Conservation (phyloP, 345 rosid genomes). For the Balakata baccata region DNA sequence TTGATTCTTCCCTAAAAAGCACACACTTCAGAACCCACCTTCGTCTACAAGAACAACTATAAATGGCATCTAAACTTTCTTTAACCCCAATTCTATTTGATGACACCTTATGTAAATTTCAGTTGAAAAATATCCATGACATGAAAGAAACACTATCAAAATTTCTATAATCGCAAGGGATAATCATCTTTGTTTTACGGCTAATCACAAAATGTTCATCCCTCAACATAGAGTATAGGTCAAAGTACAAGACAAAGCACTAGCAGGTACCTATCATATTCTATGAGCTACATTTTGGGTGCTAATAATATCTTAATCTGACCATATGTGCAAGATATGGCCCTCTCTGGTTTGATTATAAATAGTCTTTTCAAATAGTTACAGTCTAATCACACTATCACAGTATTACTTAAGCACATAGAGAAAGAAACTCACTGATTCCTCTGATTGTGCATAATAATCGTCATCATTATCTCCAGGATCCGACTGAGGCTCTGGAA, state of each 20-base stretch:
- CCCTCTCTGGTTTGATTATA: not conserved
- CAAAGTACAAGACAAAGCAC: not conserved
- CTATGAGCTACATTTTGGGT: not conserved
- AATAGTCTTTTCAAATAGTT: not conserved
- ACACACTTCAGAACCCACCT: not conserved
- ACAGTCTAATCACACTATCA: not conserved
- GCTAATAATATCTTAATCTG: not conserved
- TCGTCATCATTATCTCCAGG: slow-evolving; percentile 63
- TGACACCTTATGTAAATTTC: not conserved
- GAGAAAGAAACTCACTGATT: slow-evolving; percentile 52
- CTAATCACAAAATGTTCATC: not conserved
- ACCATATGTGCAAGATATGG: not conserved
- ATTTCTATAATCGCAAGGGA: not conserved
- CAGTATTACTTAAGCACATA: slow-evolving; percentile 13
- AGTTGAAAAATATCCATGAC: not conserved
- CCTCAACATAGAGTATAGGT: not conserved
- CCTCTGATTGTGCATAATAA: slow-evolving; percentile 58
- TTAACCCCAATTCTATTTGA: not conserved
- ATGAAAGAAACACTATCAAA: not conserved
- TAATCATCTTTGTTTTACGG: not conserved
- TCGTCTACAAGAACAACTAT: not conserved
- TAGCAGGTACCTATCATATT: not conserved
- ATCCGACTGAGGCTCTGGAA: slow-evolving; percentile 44
- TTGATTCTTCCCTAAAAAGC: not conserved
- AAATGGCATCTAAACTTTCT: not conserved